A percentile compares a stretch with the other conserved stretches of the same genome.
These are phyloP conservation scores for Plantago lanceolata DNA, from an alignment of 305 asterid genomes.

Conservation along the genomic window DNA sequence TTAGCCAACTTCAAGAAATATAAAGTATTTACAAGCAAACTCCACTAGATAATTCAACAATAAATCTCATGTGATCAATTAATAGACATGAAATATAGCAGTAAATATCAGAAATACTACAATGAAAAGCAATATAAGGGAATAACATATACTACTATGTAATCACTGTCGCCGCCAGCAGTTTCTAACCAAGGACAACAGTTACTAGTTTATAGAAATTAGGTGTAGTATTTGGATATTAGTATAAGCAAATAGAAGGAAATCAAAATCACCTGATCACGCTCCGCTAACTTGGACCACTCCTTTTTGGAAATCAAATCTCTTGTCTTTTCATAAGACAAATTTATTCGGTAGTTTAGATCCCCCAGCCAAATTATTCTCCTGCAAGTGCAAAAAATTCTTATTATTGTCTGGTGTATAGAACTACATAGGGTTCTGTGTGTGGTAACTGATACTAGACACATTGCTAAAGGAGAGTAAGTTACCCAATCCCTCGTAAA, in stretches of 20 bases:
- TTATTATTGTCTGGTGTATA: background rate
- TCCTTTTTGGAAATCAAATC: slow-evolving; percentile 56
- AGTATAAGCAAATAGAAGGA: background rate
- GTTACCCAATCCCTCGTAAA: slow-evolving; percentile 1
- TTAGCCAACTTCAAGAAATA: too few relatives aligned
- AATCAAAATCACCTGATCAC: slow-evolving; percentile 62
- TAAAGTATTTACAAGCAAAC: too few relatives aligned
- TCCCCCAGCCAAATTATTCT: slow-evolving; percentile 91
- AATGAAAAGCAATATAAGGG: background rate
- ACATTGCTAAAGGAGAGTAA: background rate
- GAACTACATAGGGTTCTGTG: background rate
- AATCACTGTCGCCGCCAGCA: background rate
- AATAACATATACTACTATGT: background rate
- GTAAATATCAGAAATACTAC: background rate
- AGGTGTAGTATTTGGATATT: slow-evolving; percentile 3
- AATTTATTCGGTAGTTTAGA: slow-evolving; percentile 76
- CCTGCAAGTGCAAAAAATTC: slow-evolving; percentile 45
- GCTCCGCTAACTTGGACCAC: slow-evolving; percentile 60
- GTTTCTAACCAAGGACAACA: background rate
- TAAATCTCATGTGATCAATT: too few relatives aligned
- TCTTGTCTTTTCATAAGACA: slow-evolving; percentile 62
- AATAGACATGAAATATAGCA: background rate
- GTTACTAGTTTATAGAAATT: background rate
- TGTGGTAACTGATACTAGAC: background rate
- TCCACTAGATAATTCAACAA: too few relatives aligned